Percentiles rank a stretch among this genome's conserved stretches.
Conservation (phyloP, 257 asterid genomes). For the Nicotiana tabacum region DNA sequence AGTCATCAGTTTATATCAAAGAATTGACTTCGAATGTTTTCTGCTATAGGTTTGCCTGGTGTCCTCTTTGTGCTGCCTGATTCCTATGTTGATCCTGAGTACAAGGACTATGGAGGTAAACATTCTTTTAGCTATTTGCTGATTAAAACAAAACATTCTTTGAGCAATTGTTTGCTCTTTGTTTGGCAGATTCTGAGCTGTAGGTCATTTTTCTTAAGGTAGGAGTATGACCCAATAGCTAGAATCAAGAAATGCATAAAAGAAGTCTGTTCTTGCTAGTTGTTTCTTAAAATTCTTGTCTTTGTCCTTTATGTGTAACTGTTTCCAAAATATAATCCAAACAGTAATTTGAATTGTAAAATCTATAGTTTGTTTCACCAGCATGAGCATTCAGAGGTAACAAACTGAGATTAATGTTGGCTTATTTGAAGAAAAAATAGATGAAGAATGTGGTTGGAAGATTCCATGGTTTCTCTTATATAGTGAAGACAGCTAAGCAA, state of each 20-base stretch:
- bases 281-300: neutral
- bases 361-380: neutral
- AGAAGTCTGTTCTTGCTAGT: neutral
- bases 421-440: neutral
- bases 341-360: neutral
- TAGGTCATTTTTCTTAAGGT: neutral
- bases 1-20: neutral
- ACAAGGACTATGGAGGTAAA: constrained; percentile 81
- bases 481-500: neutral
- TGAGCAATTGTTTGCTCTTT: neutral
- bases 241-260: neutral
- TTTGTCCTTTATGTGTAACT: neutral
- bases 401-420: neutral
- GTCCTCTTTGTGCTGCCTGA: constrained; percentile 85
- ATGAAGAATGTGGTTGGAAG: neutral
- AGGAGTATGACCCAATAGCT: neutral
- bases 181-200: neutral
- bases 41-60: constrained; percentile 51
- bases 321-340: neutral
- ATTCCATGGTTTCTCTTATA: neutral
- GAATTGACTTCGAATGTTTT: neutral
- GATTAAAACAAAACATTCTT: neutral
- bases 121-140: neutral
- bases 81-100: constrained; percentile 76
- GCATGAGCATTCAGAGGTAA: neutral